Base-by-base conservation (phyloP, 2,329 filamentous ascomycete species). In the Fusarium temperatum region DNA sequence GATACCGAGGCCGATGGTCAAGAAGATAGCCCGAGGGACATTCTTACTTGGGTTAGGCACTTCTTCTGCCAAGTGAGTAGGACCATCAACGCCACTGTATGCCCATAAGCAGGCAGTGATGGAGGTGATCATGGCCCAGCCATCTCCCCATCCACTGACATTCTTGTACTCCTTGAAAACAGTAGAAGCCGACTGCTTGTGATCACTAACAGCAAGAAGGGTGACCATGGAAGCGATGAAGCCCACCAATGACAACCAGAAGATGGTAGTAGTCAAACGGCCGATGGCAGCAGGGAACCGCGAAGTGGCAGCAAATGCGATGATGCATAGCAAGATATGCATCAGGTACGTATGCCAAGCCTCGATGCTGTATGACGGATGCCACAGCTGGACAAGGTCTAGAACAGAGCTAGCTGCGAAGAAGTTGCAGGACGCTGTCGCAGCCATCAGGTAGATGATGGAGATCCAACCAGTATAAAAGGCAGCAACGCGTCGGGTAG, bases 391-490 rank as follows among this genome's bases (percentile, higher is more conserved):
- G 22, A 59, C 75, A 12, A 78, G 38, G n/a, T 78, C 76, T 3
- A 78, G 56, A 12, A 78, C 61, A 5, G 76, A 78, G 18, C 70
- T 70, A 1, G 76, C 76, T 18, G 72, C 76, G 51, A 78, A 78
- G 58, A 78, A 77, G 36, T 78, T 78, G 63, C 76, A 78, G 15
- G 76, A 78, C 2, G 74, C 76, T 3, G 69, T 61, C 8, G 73
- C 76, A 3, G 76, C 69, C 76, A 78, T 78, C 53, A 78, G 75
- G 41, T 77, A 78, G 39, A 78, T 77, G 24, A 78, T 72, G 9
- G 75, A 66, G 15, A 76, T 70, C 76, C 76, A 78, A 0, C 69
- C 76, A 0, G 76, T 78, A 42, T 77, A 76, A 44, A 78, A 78
- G 1, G 76, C 76, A 7, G 76, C 76, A 26, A 70, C 60, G 18